These are phyloP conservation scores for Arctium lappa DNA, from an alignment of 129 eudicot species.

Conservation along the genomic window DNA sequence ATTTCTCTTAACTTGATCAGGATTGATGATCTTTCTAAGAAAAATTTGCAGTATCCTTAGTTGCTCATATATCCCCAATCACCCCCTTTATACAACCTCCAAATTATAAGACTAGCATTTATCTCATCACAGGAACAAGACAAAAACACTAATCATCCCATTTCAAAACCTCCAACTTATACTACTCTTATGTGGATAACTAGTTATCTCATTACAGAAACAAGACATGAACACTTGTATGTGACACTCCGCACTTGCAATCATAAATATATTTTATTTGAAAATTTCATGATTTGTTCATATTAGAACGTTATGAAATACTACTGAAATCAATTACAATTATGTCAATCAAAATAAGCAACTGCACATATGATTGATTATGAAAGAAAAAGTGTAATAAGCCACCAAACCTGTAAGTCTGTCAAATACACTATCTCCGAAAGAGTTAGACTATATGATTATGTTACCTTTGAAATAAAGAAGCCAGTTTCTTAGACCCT, in stretches of 20 bases:
- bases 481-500: background rate
- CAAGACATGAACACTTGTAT: background rate
- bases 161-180: background rate
- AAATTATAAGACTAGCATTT: no score
- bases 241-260: background rate
- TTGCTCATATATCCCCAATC: background rate
- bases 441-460: background rate
- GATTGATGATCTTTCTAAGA: background rate
- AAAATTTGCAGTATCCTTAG: background rate
- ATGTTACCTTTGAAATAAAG: background rate
- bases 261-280: no score
- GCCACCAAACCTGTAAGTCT: background rate
- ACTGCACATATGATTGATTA: background rate
- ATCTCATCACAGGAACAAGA: background rate
- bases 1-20: background rate
- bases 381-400: background rate
- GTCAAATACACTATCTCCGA: background rate
- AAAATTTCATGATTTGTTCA: background rate
- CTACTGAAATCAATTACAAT: background rate
- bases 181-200: no score
- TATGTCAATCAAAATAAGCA: background rate
- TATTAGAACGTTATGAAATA: background rate
- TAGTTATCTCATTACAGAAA: background rate
- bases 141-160: background rate
- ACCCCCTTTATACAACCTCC: background rate